A percentile compares a stretch with the other conserved stretches of the same genome.
phyloP scores from a whole-genome alignment of 768 basidiomycete genomes.

The Mycena galericulata region DNA sequence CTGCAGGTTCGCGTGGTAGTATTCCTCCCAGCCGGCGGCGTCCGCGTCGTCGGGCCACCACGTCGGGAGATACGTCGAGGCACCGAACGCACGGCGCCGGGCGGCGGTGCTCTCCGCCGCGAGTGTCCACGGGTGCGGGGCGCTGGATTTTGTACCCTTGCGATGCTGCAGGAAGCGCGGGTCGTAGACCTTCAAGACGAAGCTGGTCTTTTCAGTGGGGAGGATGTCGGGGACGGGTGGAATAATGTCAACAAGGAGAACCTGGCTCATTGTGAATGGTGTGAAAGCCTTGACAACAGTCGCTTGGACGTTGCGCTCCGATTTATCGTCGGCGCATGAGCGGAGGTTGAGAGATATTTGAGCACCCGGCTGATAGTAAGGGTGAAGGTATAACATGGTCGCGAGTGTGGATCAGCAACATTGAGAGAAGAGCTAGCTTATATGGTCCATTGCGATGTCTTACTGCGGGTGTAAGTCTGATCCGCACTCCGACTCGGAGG shows the following conservation, averaged over 20 bases:
- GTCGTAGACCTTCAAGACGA: conserved; percentile 35
- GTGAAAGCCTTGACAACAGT: conserved; percentile 34
- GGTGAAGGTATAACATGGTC: conserved; percentile 32
- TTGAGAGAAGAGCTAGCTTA: not conserved
- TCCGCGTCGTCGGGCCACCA: conserved; percentile 35
- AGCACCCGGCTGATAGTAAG: conserved; percentile 32
- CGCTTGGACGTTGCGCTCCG: conserved; percentile 26
- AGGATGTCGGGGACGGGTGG: conserved; percentile 26
- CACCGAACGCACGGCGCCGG: conserved; percentile 25
- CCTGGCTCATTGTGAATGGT: conserved; percentile 37
- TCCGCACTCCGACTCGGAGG: not conserved
- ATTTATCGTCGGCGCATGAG: conserved; percentile 29
- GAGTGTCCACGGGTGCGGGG: conserved; percentile 34
- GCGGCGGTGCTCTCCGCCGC: conserved; percentile 32
- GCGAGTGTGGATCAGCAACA: not conserved
- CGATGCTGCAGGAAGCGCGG: conserved; percentile 33
- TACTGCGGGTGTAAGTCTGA: conserved; percentile 1
- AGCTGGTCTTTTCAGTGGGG: conserved; percentile 4
- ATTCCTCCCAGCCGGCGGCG: conserved; percentile 33
- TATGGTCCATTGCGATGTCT: conserved; percentile 1
- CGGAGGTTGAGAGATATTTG: conserved; percentile 32
- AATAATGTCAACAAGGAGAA: conserved; percentile 33
- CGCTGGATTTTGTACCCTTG: conserved; percentile 27
- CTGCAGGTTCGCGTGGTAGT: conserved; percentile 26
- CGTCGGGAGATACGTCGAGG: conserved; percentile 13